These are phyloP conservation scores for Lipomyces chichibuensis DNA, from an alignment of 805 yeast genomes.

Conservation along the genomic window DNA sequence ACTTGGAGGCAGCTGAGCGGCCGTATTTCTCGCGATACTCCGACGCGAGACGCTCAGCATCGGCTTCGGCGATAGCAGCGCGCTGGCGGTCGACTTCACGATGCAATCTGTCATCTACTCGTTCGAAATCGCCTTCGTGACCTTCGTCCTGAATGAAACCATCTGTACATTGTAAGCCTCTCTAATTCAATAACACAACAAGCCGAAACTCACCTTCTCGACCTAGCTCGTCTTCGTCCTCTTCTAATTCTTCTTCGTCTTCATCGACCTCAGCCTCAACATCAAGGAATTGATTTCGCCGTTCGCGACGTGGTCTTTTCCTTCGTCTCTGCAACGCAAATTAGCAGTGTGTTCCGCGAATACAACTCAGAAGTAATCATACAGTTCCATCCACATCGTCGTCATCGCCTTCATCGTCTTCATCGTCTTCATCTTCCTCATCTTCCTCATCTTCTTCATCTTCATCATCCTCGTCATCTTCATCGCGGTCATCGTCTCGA, in stretches of 20 bases:
- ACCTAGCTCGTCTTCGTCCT: conserved; percentile 90
- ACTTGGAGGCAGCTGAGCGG: conserved; percentile 75
- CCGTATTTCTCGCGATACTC: conserved; percentile 92
- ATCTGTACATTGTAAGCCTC: conserved; percentile 47
- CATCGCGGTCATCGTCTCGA: background rate
- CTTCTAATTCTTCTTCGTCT: conserved; percentile 91
- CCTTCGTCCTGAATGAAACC: conserved; percentile 59
- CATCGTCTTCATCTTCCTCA: conserved; percentile 98
- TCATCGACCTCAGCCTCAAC: conserved; percentile 99
- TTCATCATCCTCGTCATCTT: conserved; percentile 35
- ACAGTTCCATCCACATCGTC: conserved; percentile 80
- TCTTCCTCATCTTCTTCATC: conserved; percentile 80
- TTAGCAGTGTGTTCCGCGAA: background rate
- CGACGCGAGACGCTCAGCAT: conserved; percentile 91
- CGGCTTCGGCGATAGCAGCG: conserved; percentile 87
- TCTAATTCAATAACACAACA: background rate
- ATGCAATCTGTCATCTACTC: conserved; percentile 74
- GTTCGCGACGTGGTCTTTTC: conserved; percentile 49
- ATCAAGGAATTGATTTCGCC: conserved; percentile 87
- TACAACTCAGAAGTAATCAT: background rate
- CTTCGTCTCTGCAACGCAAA: conserved; percentile 34
- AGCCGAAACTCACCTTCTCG: conserved; percentile 59
- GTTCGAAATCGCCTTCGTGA: conserved; percentile 56
- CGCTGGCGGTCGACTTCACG: conserved; percentile 87
- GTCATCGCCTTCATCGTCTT: conserved; percentile 89